Evolutionary conservation across 2,329 filamentous ascomycete species (phyloP).

Genomic region (Calonectria leucothoes): DNA sequence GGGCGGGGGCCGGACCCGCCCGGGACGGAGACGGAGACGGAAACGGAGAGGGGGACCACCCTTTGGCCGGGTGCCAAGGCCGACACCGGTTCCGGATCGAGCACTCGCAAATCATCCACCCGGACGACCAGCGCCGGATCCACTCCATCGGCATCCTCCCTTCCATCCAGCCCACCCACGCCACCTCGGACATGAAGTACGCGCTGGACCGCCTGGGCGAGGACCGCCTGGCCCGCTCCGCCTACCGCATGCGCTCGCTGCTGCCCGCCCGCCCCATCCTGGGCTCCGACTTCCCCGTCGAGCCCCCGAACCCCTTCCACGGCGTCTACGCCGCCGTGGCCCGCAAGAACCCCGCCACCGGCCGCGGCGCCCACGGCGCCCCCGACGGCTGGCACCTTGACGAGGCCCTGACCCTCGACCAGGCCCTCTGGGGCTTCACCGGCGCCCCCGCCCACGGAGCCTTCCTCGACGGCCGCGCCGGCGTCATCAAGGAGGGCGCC

Average conservation of each 20-base stretch:
- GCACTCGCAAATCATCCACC: conserved; percentile 77
- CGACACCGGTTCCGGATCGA: conserved; percentile 74
- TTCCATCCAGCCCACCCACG: conserved; percentile 78
- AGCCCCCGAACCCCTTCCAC: conserved; percentile 74
- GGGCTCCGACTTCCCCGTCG: conserved; percentile 79
- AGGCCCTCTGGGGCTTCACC: conserved; percentile 74
- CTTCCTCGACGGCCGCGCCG: conserved; percentile 69
- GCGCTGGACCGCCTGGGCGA: conserved; percentile 70
- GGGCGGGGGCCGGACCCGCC: conserved; percentile 15
- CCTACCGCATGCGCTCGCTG: conserved; percentile 75
- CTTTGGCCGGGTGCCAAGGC: conserved; percentile 63
- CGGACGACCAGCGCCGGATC: conserved; percentile 71
- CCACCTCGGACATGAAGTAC: conserved; percentile 78
- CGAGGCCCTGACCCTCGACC: conserved; percentile 67
- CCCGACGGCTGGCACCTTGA: conserved; percentile 68
- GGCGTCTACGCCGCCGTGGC: conserved; percentile 77
- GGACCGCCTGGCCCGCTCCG: conserved; percentile 64
- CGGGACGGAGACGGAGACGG: background rate
- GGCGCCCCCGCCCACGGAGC: conserved; percentile 67
- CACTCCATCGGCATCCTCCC: conserved; percentile 70
- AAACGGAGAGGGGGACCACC: too few relatives aligned
- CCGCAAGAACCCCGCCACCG: conserved; percentile 68
- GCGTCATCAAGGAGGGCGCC: conserved; percentile 68
- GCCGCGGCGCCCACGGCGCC: conserved; percentile 59
- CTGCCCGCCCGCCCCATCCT: conserved; percentile 66